These are phyloP conservation scores for Lactifluus piperatus DNA, from an alignment of 768 basidiomycete genomes.

Conservation along the genomic window DNA sequence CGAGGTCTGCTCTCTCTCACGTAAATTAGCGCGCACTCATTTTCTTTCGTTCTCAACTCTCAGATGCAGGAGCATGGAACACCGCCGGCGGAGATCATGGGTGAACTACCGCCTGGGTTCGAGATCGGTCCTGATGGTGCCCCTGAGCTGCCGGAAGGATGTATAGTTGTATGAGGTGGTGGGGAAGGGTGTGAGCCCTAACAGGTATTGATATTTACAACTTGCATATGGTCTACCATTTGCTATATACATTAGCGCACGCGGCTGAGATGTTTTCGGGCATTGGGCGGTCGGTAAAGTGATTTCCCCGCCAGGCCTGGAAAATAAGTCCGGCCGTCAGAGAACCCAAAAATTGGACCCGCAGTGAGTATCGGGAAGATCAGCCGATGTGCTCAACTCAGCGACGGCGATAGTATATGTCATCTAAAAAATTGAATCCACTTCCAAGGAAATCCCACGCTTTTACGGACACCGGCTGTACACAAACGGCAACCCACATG, in stretches of 20 bases:
- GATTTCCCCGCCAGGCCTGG: neutral
- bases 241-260: neutral
- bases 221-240: neutral
- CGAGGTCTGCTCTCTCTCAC: conserved; percentile 39
- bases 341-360: neutral
- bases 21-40: neutral
- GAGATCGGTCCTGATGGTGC: conserved; percentile 46
- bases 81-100: conserved; percentile 79
- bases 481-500: conserved; percentile 6
- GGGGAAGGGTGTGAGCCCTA: neutral
- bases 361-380: conserved; percentile 2
- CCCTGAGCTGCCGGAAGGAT: conserved; percentile 37
- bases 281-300: neutral
- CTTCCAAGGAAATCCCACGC: neutral
- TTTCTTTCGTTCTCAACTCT: neutral
- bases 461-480: neutral
- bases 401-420: neutral
- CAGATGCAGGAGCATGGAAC: conserved; percentile 76
- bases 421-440: neutral
- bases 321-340: neutral
- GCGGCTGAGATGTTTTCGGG: neutral
- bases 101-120: conserved; percentile 67
- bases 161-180: conserved; percentile 23
- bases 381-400: neutral
- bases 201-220: neutral